phyloP scores from a whole-genome alignment of 257 asterid species.

The Nicotiana obtusifolia region DNA sequence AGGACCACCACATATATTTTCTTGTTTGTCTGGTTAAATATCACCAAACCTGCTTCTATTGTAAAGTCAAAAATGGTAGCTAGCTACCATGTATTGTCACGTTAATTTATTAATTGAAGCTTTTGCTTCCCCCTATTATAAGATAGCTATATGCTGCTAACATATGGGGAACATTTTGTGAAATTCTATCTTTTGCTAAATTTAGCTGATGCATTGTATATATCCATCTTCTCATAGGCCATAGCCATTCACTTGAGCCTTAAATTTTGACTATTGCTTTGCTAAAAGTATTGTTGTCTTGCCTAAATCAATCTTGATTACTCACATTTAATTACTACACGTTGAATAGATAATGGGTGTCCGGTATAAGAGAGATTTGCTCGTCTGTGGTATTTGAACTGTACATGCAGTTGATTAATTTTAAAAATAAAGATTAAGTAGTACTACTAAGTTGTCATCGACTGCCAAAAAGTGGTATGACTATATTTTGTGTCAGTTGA shows the following conservation, averaged over 20 bases:
- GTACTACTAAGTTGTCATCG: background rate
- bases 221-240: background rate
- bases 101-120: background rate
- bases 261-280: background rate
- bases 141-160: background rate
- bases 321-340: background rate
- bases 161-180: constrained; percentile 6
- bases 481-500: background rate
- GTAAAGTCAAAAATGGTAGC: constrained; percentile 6
- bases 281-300: background rate
- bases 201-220: background rate
- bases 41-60: background rate
- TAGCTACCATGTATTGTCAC: background rate
- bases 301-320: background rate
- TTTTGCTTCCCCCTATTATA: background rate
- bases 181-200: background rate
- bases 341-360: background rate
- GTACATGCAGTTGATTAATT: no score
- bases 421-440: background rate
- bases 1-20: constrained; percentile 9
- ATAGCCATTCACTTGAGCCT: background rate
- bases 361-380: background rate
- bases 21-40: background rate
- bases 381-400: no score
- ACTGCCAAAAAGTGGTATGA: background rate